Evolutionary conservation across 257 asterid genomes (phyloP).

Genomic region (Penstemon eatonii): DNA sequence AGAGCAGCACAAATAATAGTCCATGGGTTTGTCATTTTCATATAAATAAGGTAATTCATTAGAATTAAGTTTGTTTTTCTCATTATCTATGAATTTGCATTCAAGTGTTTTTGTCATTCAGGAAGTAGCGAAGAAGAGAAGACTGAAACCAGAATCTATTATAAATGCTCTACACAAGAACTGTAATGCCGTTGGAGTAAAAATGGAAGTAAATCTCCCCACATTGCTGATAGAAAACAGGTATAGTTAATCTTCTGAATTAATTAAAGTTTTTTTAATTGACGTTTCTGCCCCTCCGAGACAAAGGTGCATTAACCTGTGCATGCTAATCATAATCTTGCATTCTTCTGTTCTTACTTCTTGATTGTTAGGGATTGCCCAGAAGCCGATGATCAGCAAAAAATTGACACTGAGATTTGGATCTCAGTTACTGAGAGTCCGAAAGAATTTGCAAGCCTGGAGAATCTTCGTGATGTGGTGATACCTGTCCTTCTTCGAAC

Average conservation of each 20-base stretch:
- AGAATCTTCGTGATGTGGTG: conserved; percentile 62
- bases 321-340: conserved; percentile 3
- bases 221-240: conserved; percentile 48
- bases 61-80: conserved; percentile 13
- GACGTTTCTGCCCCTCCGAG: too few species aligned
- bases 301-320: too few species aligned
- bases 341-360: conserved; percentile 31
- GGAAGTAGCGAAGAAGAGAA: conserved; percentile 61
- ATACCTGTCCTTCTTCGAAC: conserved; percentile 72
- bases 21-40: conserved; percentile 89
- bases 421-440: conserved; percentile 41
- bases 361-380: conserved; percentile 58
- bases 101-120: conserved; percentile 37
- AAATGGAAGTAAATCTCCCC: conserved; percentile 53
- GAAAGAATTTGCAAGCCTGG: conserved; percentile 33
- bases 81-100: conserved; percentile 15
- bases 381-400: conserved; percentile 37
- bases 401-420: conserved; percentile 44
- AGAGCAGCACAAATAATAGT: conserved; percentile 36
- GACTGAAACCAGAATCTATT: conserved; percentile 53
- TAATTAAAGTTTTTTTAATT: too few species aligned
- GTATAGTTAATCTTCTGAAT: conserved; percentile 36
- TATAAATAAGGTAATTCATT: conserved; percentile 62
- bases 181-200: conserved; percentile 36
- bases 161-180: conserved; percentile 57